Percentiles rank a stretch among this genome's conserved stretches.
Evolutionary conservation across 1,284 basidiomycete genomes (phyloP).

Genomic region (Irpex sp.): DNA sequence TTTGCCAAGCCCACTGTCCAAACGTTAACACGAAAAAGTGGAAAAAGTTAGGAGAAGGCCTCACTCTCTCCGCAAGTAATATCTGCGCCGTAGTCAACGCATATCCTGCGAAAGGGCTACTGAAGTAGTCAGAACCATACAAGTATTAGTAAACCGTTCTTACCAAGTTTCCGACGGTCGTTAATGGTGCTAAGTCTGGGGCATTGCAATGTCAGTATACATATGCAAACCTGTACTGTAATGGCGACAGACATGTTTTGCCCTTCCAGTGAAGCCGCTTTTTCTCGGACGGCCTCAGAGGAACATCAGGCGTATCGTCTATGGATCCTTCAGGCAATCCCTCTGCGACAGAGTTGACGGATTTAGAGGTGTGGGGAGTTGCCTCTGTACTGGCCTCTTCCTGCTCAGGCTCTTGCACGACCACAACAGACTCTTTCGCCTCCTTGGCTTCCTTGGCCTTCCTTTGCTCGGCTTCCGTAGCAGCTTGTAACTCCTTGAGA

Average conservation of each 20-base stretch:
- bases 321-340: constrained; percentile 26
- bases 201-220: constrained; percentile 5
- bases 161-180: constrained; percentile 93
- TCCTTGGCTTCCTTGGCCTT: not conserved
- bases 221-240: too few species aligned
- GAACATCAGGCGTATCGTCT: constrained; percentile 62
- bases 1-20: constrained; percentile 74
- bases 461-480: constrained; percentile 1
- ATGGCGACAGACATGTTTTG: constrained; percentile 68
- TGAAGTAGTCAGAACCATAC: not conserved
- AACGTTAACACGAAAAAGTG: constrained; percentile 9
- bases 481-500: constrained; percentile 52
- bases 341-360: constrained; percentile 30
- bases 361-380: constrained; percentile 17
- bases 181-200: constrained; percentile 87
- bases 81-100: constrained; percentile 84
- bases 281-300: constrained; percentile 78
- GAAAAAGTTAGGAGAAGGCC: not conserved
- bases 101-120: constrained; percentile 91
- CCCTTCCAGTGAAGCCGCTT: constrained; percentile 83
- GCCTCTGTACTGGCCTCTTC: constrained; percentile 11
- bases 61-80: constrained; percentile 94
- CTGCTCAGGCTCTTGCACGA: constrained; percentile 9
- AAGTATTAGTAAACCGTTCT: constrained; percentile 19
- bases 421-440: not conserved